Percentiles rank a stretch among this genome's conserved stretches.
Conservation (phyloP, 2,329 filamentous ascomycete genomes). For the Thyridium curvatum region DNA sequence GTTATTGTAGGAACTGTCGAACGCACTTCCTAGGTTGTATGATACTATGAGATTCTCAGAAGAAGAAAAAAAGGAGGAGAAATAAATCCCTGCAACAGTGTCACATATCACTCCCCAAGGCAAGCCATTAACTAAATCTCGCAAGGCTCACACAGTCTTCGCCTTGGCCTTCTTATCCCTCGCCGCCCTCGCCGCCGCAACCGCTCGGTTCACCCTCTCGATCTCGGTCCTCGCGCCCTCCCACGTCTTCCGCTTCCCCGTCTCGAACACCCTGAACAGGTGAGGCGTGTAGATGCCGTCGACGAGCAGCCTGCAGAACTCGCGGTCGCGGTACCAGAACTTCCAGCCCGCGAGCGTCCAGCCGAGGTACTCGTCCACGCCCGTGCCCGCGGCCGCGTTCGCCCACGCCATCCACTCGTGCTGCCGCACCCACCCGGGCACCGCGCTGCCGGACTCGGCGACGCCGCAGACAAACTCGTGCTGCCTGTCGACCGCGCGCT, state of each 20-base stretch:
- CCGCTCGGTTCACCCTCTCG: conserved; percentile 4
- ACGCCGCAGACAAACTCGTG: conserved; percentile 2
- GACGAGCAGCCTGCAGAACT: conserved; percentile 8
- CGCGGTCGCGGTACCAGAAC: conserved; percentile 9
- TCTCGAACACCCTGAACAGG: conserved; percentile 9
- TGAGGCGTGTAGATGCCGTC: conserved; percentile 10
- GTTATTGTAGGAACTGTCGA: too few relatives aligned
- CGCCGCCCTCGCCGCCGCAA: not conserved
- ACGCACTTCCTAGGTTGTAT: too few relatives aligned
- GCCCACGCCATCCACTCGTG: conserved; percentile 9
- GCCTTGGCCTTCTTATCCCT: too few relatives aligned
- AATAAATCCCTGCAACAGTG: too few relatives aligned
- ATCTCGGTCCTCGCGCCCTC: conserved; percentile 9
- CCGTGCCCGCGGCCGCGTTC: conserved; percentile 8
- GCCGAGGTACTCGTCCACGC: conserved; percentile 8
- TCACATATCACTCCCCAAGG: too few relatives aligned
- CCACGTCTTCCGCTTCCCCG: conserved; percentile 11
- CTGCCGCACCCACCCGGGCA: conserved; percentile 8
- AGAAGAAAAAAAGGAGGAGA: too few relatives aligned
- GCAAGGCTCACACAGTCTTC: too few relatives aligned
- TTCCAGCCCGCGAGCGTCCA: conserved; percentile 8
- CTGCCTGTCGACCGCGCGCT: conserved; percentile 1
- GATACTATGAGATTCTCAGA: too few relatives aligned
- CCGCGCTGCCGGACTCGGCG: not conserved
- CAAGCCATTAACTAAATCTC: too few relatives aligned